Evolutionary conservation across 768 basidiomycete genomes (phyloP).

Genomic region (Leccinum olivaceopallidum): DNA sequence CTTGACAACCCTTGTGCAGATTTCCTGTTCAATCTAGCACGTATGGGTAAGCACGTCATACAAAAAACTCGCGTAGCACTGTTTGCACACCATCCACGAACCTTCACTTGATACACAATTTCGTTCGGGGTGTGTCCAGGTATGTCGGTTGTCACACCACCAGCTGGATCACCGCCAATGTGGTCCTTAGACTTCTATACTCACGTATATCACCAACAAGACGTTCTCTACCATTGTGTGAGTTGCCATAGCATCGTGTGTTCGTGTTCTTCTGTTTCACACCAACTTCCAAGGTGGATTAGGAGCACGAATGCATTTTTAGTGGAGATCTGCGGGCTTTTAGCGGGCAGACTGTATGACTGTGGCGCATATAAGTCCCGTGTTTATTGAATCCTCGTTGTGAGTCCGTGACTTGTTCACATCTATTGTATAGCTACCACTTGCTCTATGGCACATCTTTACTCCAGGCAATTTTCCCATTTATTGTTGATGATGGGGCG

Average conservation of each 20-base stretch:
- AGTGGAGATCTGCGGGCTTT: slow-evolving; percentile 43
- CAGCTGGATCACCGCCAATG: background rate
- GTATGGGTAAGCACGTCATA: slow-evolving; percentile 31
- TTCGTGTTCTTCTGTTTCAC: slow-evolving; percentile 1
- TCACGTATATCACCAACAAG: slow-evolving; percentile 36
- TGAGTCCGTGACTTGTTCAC: slow-evolving; percentile 25
- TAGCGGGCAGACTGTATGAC: slow-evolving; percentile 51
- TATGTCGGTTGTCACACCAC: slow-evolving; percentile 1
- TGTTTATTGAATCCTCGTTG: slow-evolving; percentile 29
- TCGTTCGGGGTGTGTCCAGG: slow-evolving; percentile 47
- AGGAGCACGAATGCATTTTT: slow-evolving; percentile 51
- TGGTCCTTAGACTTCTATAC: slow-evolving; percentile 39
- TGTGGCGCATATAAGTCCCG: slow-evolving; percentile 30
- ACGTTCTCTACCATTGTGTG: slow-evolving; percentile 41
- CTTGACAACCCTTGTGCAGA: slow-evolving; percentile 18
- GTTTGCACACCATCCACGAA: too few relatives aligned
- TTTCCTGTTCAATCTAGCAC: slow-evolving; percentile 40
- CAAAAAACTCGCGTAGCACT: too few relatives aligned
- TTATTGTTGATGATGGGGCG: slow-evolving; percentile 49
- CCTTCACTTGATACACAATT: slow-evolving; percentile 32
- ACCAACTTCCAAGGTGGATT: slow-evolving; percentile 35
- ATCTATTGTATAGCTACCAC: slow-evolving; percentile 16
- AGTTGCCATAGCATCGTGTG: slow-evolving; percentile 10
- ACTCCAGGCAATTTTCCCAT: slow-evolving; percentile 33
- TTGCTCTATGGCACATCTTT: slow-evolving; percentile 12